Percentiles rank a stretch among this genome's conserved stretches.
Conservation (phyloP, 805 yeast species). For the Candida dendrica region DNA sequence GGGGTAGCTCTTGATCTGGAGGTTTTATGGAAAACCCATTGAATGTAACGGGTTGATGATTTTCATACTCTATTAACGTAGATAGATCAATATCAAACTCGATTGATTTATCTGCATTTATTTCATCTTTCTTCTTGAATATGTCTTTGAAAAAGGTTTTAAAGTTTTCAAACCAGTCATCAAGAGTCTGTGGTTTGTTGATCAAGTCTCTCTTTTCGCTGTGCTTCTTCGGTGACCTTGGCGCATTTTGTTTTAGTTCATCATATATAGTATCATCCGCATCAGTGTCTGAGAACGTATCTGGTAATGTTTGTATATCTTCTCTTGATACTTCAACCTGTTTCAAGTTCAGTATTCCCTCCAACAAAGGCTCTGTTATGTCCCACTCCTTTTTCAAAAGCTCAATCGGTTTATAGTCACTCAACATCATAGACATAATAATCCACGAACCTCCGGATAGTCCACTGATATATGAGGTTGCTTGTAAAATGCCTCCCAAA, state of each 20-base stretch:
- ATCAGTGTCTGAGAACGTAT: conserved; percentile 12
- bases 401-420: conserved; percentile 31
- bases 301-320: conserved; percentile 20
- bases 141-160: conserved; percentile 18
- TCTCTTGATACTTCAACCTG: conserved; percentile 22
- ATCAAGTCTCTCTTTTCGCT: not conserved
- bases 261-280: conserved; percentile 17
- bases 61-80: conserved; percentile 2
- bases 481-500: conserved; percentile 68
- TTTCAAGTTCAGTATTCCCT: conserved; percentile 52
- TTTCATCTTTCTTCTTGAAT: conserved; percentile 18
- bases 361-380: conserved; percentile 39
- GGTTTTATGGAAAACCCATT: conserved; percentile 13
- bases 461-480: conserved; percentile 66
- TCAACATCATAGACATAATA: conserved; percentile 30
- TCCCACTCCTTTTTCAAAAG: conserved; percentile 33
- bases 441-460: conserved; percentile 86
- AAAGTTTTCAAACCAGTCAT: conserved; percentile 15
- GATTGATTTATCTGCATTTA: too few species aligned
- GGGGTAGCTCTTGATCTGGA: conserved; percentile 15
- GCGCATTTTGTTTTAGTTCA: conserved; percentile 10
- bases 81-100: not conserved
- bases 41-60: conserved; percentile 3
- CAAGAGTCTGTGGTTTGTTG: conserved; percentile 5
- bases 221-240: not conserved